Evolutionary conservation across 192 early-diverging fungal species (phyloP).

Genomic region (Coemansia sp.): DNA sequence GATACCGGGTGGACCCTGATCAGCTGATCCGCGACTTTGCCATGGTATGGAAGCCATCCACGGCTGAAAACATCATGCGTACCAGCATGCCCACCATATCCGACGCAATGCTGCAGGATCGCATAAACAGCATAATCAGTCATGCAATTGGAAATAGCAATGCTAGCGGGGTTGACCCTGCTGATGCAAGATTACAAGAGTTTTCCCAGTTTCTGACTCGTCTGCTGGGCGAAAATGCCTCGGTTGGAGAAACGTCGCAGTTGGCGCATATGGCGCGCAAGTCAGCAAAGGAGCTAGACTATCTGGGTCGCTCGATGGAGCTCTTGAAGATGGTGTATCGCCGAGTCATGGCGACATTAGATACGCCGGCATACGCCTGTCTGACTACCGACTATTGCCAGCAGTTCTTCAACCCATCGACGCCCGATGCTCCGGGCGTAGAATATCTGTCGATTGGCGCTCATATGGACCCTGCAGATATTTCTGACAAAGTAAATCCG

Average conservation of each 20-base stretch:
- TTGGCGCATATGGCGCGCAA: slow-evolving; percentile 21
- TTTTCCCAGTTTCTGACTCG: slow-evolving; percentile 47
- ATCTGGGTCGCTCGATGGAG: slow-evolving; percentile 28
- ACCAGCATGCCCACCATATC: slow-evolving; percentile 3
- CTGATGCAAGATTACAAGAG: slow-evolving; percentile 29
- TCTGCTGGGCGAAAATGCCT: slow-evolving; percentile 39
- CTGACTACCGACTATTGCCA: slow-evolving; percentile 84
- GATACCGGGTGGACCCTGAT: slow-evolving; percentile 54
- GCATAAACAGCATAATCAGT: slow-evolving; percentile 31
- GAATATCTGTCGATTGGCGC: slow-evolving; percentile 84
- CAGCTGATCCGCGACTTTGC: slow-evolving; percentile 52
- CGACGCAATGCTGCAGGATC: slow-evolving; percentile 23
- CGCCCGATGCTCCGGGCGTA: slow-evolving; percentile 72
- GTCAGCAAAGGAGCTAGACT: slow-evolving; percentile 25
- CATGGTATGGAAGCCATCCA: slow-evolving; percentile 32
- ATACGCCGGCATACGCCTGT: slow-evolving; percentile 89
- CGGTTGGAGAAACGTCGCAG: slow-evolving; percentile 32
- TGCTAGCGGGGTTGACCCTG: slow-evolving; percentile 21
- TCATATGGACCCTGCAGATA: slow-evolving; percentile 61
- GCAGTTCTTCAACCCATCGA: slow-evolving; percentile 83
- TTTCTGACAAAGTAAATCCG: slow-evolving; percentile 63
- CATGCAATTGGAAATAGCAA: slow-evolving; percentile 20
- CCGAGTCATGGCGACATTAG: slow-evolving; percentile 68
- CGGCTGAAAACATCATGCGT: neutral
- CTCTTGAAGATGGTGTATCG: slow-evolving; percentile 48